Percentiles rank a stretch among this genome's conserved stretches.
These are phyloP conservation scores for Botryotinia calthae DNA, from an alignment of 2,329 filamentous ascomycete genomes.

Conservation along the genomic window DNA sequence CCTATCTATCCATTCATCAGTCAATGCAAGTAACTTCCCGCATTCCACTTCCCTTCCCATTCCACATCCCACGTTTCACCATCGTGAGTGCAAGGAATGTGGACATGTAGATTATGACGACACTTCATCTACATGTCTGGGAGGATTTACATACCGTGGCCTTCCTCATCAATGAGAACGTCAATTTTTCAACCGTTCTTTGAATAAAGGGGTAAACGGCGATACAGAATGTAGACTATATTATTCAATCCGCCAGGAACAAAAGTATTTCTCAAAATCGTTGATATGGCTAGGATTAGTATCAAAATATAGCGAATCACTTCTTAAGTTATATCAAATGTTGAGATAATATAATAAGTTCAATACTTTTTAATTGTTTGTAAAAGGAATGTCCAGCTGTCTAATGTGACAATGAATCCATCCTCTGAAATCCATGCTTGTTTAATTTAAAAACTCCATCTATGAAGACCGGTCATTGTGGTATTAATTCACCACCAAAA, in stretches of 20 bases:
- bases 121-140: not conserved
- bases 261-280: not conserved
- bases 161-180: not conserved
- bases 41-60: not conserved
- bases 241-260: not conserved
- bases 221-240: not conserved
- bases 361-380: not conserved
- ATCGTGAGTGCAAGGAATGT: not conserved
- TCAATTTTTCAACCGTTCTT: not conserved
- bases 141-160: not conserved
- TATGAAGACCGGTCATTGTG: slow-evolving; percentile 5
- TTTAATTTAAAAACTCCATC: slow-evolving; percentile 18
- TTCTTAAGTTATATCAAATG: not conserved
- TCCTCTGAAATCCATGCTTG: not conserved
- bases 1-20: not conserved
- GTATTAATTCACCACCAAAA: slow-evolving; percentile 5
- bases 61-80: not conserved
- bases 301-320: not conserved
- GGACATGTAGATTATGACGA: not conserved
- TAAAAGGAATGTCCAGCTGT: not conserved
- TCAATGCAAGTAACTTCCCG: not conserved
- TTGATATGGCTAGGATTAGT: not conserved
- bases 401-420: slow-evolving; percentile 5
- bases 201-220: not conserved
- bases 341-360: not conserved